phyloP scores from a whole-genome alignment of 805 yeast genomes.

The Myxozyma melibiosi region DNA sequence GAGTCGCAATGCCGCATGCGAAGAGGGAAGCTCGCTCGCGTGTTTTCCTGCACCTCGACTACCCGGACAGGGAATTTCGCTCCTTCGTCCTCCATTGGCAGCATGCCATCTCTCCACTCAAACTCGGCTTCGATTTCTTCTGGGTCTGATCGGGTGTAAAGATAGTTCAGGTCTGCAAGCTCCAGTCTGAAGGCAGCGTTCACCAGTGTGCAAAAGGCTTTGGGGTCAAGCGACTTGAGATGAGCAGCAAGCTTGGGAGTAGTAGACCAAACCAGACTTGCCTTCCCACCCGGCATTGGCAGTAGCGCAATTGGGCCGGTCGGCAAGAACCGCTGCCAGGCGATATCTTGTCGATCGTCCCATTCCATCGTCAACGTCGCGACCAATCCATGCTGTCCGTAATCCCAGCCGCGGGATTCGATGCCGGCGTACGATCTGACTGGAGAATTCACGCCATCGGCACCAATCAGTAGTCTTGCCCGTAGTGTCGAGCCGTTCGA shows the following conservation, averaged over 20 bases:
- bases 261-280: constrained; percentile 94
- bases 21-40: constrained; percentile 88
- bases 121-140: constrained; percentile 62
- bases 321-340: constrained; percentile 90
- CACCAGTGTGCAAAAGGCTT: constrained; percentile 65
- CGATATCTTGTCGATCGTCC: constrained; percentile 70
- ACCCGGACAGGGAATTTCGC: constrained; percentile 67
- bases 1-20: constrained; percentile 87
- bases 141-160: constrained; percentile 48
- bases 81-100: constrained; percentile 54
- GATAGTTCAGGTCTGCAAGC: constrained; percentile 72
- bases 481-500: constrained; percentile 64
- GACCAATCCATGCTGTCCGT: constrained; percentile 87
- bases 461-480: constrained; percentile 58
- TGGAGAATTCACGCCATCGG: constrained; percentile 95
- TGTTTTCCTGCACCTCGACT: constrained; percentile 56
- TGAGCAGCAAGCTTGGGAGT: constrained; percentile 72
- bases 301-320: constrained; percentile 92
- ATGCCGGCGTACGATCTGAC: constrained; percentile 81
- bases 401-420: constrained; percentile 89
- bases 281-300: constrained; percentile 82
- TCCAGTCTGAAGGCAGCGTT: constrained; percentile 87
- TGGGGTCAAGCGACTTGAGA: constrained; percentile 59
- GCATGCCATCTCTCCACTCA: constrained; percentile 62
- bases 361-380: constrained; percentile 78